Conservation (phyloP, 2,329 filamentous ascomycete genomes). For the Emericellopsis atlantica region DNA sequence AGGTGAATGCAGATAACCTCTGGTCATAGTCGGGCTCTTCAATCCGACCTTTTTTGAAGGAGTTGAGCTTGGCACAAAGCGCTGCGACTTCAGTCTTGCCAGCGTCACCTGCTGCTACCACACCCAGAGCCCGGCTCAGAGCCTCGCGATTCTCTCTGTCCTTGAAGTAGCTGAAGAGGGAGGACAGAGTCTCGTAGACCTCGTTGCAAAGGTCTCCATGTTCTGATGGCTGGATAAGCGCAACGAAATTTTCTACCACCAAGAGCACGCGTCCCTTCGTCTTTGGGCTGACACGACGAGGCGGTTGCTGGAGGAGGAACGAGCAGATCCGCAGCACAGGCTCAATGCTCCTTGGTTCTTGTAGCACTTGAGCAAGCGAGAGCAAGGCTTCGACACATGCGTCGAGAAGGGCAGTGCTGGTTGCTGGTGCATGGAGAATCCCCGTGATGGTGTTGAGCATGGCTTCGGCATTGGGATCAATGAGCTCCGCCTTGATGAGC, state of each 20-base stretch:
- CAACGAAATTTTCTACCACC: conserved; percentile 71
- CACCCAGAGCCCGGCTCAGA: conserved; percentile 59
- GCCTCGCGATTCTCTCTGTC: conserved; percentile 66
- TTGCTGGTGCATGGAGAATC: conserved; percentile 47
- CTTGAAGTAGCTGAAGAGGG: conserved; percentile 82
- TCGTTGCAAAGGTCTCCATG: conserved; percentile 39
- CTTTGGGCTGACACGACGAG: conserved; percentile 66
- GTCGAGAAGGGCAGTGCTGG: conserved; percentile 64
- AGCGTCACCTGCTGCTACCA: conserved; percentile 53
- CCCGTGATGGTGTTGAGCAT: conserved; percentile 56
- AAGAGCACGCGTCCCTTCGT: conserved; percentile 71
- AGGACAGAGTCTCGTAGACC: conserved; percentile 63
- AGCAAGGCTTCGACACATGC: conserved; percentile 69
- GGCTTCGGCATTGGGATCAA: conserved; percentile 43
- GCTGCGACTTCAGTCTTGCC: conserved; percentile 49
- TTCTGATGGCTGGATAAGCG: conserved; percentile 35
- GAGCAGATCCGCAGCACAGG: conserved; percentile 69
- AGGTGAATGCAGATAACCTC: conserved; percentile 63
- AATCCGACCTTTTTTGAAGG: conserved; percentile 57
- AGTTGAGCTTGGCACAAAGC: conserved; percentile 70
- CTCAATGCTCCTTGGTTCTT: conserved; percentile 55
- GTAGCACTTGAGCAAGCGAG: conserved; percentile 59
- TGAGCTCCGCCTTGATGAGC: conserved; percentile 39
- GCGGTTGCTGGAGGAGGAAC: conserved; percentile 75
- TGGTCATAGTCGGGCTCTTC: conserved; percentile 83